phyloP scores from a whole-genome alignment of 345 rosid species.

The Abelmoschus esculentus region DNA sequence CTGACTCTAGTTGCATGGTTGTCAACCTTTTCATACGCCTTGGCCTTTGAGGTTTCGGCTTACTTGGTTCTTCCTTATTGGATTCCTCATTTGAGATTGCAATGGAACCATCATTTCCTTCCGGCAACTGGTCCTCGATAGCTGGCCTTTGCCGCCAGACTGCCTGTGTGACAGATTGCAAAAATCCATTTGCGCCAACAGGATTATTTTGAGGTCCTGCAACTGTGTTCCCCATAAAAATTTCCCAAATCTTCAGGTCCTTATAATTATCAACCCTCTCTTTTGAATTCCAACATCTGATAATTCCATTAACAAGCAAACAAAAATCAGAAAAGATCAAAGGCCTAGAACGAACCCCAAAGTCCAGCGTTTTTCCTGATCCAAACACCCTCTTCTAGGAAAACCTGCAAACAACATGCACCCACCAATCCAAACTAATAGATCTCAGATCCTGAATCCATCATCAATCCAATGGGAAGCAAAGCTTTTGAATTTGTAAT shows the following conservation, averaged over 20 bases:
- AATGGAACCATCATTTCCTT: conserved; percentile 22
- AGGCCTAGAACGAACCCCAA: conserved; percentile 2
- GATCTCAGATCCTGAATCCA: conserved; percentile 4
- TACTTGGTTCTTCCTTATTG: conserved; percentile 15
- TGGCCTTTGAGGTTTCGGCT: conserved; percentile 34
- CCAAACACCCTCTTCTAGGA: not conserved
- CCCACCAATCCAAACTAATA: not conserved
- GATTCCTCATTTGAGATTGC: conserved; percentile 34
- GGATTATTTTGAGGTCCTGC: conserved; percentile 62
- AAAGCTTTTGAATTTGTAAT: conserved; percentile 4
- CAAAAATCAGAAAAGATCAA: not conserved
- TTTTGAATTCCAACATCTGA: conserved; percentile 10
- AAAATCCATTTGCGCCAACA: conserved; percentile 52
- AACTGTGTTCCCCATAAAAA: conserved; percentile 83
- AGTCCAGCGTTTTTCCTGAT: not conserved
- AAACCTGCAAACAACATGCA: conserved; percentile 5
- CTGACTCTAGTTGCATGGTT: conserved; percentile 59
- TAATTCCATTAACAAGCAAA: conserved; percentile 18
- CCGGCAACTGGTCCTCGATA: conserved; percentile 33
- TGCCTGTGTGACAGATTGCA: conserved; percentile 72
- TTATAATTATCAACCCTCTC: conserved; percentile 10
- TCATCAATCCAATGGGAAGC: conserved; percentile 2
- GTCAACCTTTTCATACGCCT: conserved; percentile 48
- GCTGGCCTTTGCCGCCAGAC: conserved; percentile 59
- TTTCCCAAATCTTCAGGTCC: conserved; percentile 19